Base-by-base conservation (phyloP, 345 rosid species). In the Acer yangbiense region DNA sequence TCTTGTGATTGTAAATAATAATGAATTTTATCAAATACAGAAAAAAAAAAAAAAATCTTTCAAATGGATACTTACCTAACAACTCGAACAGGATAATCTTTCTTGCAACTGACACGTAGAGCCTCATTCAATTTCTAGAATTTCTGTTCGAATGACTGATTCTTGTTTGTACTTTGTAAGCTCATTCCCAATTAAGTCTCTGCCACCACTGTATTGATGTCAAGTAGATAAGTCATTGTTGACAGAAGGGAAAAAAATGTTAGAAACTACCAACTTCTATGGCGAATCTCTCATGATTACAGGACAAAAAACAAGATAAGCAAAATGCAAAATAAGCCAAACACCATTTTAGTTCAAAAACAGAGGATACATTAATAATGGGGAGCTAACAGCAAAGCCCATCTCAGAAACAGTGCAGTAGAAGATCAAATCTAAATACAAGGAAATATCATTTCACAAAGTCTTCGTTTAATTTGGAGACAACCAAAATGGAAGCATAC, bases 41-140 rank as follows among this genome's bases (percentile, higher is more conserved):
- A 1, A 57, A 57, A 57, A 57, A 39, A 1, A 57, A 57, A 57
- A 57, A 39, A 57, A 57, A n/a, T 57, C 7, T 57, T 65, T 75
- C 52, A 48, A 35, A 20, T 21, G 46, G 12, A n/a, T 46, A 78
- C 77, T 78, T 76, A 80, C 93, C 92, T 85, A 13, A 86, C 88
- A 12, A 91, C 96, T 48, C 92, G 86, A 39, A 91, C 92, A 12
- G 96, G 92, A 75, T 89, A 87, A 29, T 93, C 93, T 67, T 81
- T 86, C 63, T 43, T 82, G 81, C 93, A 91, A 68, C 96, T 91
- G 48, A 91, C 63, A 73, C 88, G 81, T 8, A 91, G 66, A 58
- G 93, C 88, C 82, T 88, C 88, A 9, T 91, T 91, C 61, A 14
- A 1, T 66, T 85, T 83, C 3, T 83, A 86, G 68, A 89, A 89